Percentiles rank a stretch among this genome's conserved stretches.
Evolutionary conservation across 2,329 filamentous ascomycete species (phyloP).

Genomic region (Stachybotrys echinatus): DNA sequence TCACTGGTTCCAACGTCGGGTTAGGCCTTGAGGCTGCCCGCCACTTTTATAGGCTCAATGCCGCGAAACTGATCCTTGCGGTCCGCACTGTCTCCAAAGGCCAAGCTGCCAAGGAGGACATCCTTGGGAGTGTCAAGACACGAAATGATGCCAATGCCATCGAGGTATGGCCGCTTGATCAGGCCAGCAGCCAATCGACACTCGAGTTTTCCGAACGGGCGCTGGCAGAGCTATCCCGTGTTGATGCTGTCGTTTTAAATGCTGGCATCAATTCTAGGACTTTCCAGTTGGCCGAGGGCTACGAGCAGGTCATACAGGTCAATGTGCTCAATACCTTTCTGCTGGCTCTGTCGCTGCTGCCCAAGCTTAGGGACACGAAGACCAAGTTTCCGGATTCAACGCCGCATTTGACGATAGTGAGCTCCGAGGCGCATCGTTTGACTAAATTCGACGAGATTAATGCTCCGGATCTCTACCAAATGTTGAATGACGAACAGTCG

Average conservation of each 20-base stretch:
- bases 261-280: background rate
- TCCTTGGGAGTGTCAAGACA: background rate
- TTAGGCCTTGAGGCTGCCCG: background rate
- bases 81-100: no score
- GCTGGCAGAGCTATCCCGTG: background rate
- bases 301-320: background rate
- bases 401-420: no score
- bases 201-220: background rate
- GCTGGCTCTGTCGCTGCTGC: background rate
- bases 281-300: background rate
- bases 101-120: background rate
- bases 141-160: background rate
- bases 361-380: background rate
- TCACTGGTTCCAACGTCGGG: background rate
- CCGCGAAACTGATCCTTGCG: background rate
- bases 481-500: no score
- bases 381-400: no score
- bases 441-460: no score
- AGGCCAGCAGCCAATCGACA: background rate
- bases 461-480: no score
- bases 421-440: no score
- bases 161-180: background rate
- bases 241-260: background rate
- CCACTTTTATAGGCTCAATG: background rate
- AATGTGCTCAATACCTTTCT: background rate